Percentiles rank a stretch among this genome's conserved stretches.
phyloP scores from a whole-genome alignment of 768 basidiomycete genomes.

The Tylopilus balloui region DNA sequence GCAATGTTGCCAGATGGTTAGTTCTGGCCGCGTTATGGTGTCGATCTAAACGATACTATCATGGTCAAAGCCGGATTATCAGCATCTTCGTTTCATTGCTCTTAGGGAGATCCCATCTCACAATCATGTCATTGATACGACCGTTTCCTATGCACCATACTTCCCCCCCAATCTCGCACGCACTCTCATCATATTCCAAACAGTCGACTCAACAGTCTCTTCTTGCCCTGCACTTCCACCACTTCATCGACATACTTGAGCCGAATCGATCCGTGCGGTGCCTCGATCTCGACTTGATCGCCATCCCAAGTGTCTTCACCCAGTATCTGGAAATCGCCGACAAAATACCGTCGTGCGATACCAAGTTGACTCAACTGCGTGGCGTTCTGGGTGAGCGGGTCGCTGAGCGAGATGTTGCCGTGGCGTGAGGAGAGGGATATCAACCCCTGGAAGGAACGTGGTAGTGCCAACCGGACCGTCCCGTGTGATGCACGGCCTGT shows the following conservation, averaged over 20 bases:
- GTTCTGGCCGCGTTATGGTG: too few species aligned
- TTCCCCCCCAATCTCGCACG: too few species aligned
- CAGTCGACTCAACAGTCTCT: neutral
- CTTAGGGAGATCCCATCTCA: too few species aligned
- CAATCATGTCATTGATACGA: too few species aligned
- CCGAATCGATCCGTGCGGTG: conserved; percentile 15
- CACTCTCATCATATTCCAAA: neutral
- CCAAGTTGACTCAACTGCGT: conserved; percentile 24
- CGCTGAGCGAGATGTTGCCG: conserved; percentile 15
- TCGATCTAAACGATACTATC: too few species aligned
- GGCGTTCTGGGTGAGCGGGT: conserved; percentile 10
- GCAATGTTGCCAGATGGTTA: too few species aligned
- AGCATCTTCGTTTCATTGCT: too few species aligned
- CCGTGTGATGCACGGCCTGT: conserved; percentile 12
- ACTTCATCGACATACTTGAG: conserved; percentile 22
- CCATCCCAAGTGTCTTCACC: conserved; percentile 21
- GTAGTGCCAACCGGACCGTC: conserved; percentile 12
- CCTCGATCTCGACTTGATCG: conserved; percentile 15
- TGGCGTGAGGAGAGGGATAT: conserved; percentile 15
- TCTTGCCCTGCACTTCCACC: neutral
- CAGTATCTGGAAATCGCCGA: conserved; percentile 22
- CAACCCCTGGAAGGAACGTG: conserved; percentile 18
- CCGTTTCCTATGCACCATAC: too few species aligned
- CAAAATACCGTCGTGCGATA: conserved; percentile 18
- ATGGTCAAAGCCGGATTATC: too few species aligned